Percentiles rank a stretch among this genome's conserved stretches.
These are phyloP conservation scores for Ustilago curta DNA, from an alignment of 1,284 basidiomycete species.

Conservation along the genomic window DNA sequence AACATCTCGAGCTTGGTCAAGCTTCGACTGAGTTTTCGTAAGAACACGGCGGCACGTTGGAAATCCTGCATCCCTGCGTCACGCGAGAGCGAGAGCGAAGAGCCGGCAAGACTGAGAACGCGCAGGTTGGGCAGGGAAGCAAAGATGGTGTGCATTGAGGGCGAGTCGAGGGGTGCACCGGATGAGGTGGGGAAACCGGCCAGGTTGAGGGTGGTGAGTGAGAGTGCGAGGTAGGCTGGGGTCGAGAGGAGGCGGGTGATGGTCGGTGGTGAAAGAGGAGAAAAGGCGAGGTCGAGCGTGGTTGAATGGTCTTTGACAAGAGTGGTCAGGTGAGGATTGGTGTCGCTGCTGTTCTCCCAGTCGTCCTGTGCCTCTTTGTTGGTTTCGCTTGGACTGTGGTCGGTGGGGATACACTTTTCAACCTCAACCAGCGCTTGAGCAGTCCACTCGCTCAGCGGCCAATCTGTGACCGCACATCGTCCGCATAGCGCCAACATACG, in stretches of 20 bases:
- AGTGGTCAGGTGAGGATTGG: neutral
- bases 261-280: slow-evolving; percentile 16
- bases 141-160: slow-evolving; percentile 15
- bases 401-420: neutral
- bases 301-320: neutral
- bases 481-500: slow-evolving; percentile 34
- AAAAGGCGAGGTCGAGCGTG: slow-evolving; percentile 43
- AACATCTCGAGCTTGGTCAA: slow-evolving; percentile 25
- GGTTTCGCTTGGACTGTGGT: neutral
- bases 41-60: slow-evolving; percentile 23
- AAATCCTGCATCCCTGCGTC: neutral
- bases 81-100: slow-evolving; percentile 10
- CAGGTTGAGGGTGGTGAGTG: slow-evolving; percentile 36
- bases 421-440: slow-evolving; percentile 22
- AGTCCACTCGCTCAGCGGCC: slow-evolving; percentile 26
- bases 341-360: slow-evolving; percentile 12
- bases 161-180: slow-evolving; percentile 9
- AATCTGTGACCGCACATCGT: slow-evolving; percentile 24
- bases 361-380: slow-evolving; percentile 8
- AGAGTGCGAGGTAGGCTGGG: neutral
- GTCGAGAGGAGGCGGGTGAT: slow-evolving; percentile 13
- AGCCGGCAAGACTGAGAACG: slow-evolving; percentile 33
- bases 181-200: slow-evolving; percentile 24
- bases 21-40: slow-evolving; percentile 36
- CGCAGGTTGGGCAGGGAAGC: slow-evolving; percentile 35